A percentile compares a stretch with the other conserved stretches of the same genome.
phyloP scores from a whole-genome alignment of 2,329 filamentous ascomycete genomes.

The Plenodomus biglobosus region DNA sequence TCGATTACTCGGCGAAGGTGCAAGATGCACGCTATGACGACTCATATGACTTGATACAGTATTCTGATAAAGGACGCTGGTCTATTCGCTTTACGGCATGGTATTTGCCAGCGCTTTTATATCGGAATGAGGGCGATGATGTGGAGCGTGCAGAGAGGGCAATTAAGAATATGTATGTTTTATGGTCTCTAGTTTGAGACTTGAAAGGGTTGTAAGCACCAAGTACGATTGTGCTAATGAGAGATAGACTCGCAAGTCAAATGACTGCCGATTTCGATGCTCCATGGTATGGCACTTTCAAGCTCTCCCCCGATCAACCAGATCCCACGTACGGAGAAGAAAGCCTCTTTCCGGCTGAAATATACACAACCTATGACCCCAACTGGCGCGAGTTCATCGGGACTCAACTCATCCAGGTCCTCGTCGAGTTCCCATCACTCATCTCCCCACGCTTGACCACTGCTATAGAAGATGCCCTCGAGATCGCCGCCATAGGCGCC shows the following conservation, averaged over 20 bases:
- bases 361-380: slow-evolving; percentile 24
- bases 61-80: slow-evolving; percentile 49
- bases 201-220: not conserved
- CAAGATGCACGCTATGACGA: slow-evolving; percentile 46
- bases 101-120: slow-evolving; percentile 46
- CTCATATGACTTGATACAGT: slow-evolving; percentile 49
- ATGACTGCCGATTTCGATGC: slow-evolving; percentile 44
- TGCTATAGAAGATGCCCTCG: slow-evolving; percentile 44
- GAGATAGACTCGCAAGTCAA: slow-evolving; percentile 24
- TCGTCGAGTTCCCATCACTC: slow-evolving; percentile 41
- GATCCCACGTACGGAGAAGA: slow-evolving; percentile 30
- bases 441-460: slow-evolving; percentile 36
- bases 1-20: slow-evolving; percentile 18
- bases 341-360: slow-evolving; percentile 39
- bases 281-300: slow-evolving; percentile 49
- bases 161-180: slow-evolving; percentile 35
- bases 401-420: slow-evolving; percentile 41
- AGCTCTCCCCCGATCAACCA: slow-evolving; percentile 47
- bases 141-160: slow-evolving; percentile 42
- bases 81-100: slow-evolving; percentile 49
- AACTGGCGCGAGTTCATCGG: slow-evolving; percentile 47
- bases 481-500: slow-evolving; percentile 43
- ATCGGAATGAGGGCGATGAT: slow-evolving; percentile 42
- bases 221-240: not conserved
- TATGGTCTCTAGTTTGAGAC: not conserved